Percentiles rank a stretch among this genome's conserved stretches.
Conservation (phyloP, 2,329 filamentous ascomycete species). For the Madurella fahalii region DNA sequence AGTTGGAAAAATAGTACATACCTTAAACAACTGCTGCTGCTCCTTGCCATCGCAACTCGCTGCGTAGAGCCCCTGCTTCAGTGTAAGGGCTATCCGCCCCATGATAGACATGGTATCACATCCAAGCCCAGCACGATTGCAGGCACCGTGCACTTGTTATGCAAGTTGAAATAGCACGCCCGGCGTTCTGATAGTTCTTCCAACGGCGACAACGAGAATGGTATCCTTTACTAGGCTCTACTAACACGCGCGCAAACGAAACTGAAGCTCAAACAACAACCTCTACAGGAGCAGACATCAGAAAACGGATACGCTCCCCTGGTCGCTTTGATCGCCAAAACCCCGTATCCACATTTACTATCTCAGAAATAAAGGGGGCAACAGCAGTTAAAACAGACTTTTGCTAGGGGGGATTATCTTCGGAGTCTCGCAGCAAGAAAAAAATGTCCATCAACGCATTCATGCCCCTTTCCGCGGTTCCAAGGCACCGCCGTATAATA, state of each 20-base stretch:
- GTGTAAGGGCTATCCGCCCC: too few relatives aligned
- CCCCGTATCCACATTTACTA: conserved; percentile 11
- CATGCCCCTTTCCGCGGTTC: background rate
- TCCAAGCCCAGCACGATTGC: too few relatives aligned
- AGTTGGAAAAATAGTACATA: too few relatives aligned
- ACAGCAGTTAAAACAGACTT: conserved; percentile 3
- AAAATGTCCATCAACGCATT: conserved; percentile 6
- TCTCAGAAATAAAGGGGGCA: background rate
- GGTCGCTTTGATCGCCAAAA: background rate
- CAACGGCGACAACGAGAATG: too few relatives aligned
- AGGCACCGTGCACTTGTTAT: too few relatives aligned
- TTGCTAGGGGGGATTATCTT: conserved; percentile 12
- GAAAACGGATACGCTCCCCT: background rate
- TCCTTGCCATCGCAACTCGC: too few relatives aligned
- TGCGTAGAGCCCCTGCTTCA: too few relatives aligned
- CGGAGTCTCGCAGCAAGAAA: conserved; percentile 7
- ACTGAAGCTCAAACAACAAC: background rate
- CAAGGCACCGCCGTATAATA: background rate
- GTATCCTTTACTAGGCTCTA: too few relatives aligned
- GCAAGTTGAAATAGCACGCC: too few relatives aligned
- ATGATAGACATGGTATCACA: too few relatives aligned
- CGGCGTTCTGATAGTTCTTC: too few relatives aligned
- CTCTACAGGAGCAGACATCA: background rate
- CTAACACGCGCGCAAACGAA: background rate
- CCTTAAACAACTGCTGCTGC: too few relatives aligned